phyloP scores from a whole-genome alignment of 2,329 filamentous ascomycete species.

The Sporothrix schenckii region DNA sequence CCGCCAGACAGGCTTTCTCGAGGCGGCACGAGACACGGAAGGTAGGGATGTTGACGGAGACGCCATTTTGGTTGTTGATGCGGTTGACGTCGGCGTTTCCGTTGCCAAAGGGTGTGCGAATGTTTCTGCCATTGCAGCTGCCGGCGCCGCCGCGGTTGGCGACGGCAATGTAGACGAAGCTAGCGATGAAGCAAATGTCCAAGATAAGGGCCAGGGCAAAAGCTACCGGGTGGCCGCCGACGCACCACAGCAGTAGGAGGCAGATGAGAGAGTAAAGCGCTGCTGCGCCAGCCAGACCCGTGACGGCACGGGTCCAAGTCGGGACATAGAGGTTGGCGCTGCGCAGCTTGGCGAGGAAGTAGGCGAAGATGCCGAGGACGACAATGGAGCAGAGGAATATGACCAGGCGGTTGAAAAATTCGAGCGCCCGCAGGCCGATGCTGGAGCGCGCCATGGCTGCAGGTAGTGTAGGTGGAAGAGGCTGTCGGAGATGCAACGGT shows the following conservation, averaged over 20 bases:
- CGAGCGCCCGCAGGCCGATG: slow-evolving; percentile 66
- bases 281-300: slow-evolving; percentile 74
- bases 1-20: slow-evolving; percentile 75
- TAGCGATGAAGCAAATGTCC: slow-evolving; percentile 74
- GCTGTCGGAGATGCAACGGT: not conserved
- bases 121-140: slow-evolving; percentile 60
- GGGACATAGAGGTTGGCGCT: slow-evolving; percentile 66
- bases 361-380: slow-evolving; percentile 77
- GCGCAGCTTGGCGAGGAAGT: slow-evolving; percentile 75
- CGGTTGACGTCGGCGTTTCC: slow-evolving; percentile 58
- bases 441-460: slow-evolving; percentile 61
- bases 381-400: slow-evolving; percentile 73
- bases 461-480: not conserved
- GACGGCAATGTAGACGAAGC: slow-evolving; percentile 79
- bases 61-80: slow-evolving; percentile 52
- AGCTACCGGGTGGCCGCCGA: slow-evolving; percentile 74
- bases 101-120: slow-evolving; percentile 70
- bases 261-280: slow-evolving; percentile 74
- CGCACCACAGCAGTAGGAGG: slow-evolving; percentile 74
- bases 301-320: slow-evolving; percentile 70
- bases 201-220: slow-evolving; percentile 73
- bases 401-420: slow-evolving; percentile 72
- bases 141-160: slow-evolving; percentile 70
- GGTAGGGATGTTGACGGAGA: slow-evolving; percentile 54
- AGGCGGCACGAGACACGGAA: slow-evolving; percentile 66